phyloP scores from a whole-genome alignment of 1,139 yeast genomes.

The Dujonia santamariae region DNA sequence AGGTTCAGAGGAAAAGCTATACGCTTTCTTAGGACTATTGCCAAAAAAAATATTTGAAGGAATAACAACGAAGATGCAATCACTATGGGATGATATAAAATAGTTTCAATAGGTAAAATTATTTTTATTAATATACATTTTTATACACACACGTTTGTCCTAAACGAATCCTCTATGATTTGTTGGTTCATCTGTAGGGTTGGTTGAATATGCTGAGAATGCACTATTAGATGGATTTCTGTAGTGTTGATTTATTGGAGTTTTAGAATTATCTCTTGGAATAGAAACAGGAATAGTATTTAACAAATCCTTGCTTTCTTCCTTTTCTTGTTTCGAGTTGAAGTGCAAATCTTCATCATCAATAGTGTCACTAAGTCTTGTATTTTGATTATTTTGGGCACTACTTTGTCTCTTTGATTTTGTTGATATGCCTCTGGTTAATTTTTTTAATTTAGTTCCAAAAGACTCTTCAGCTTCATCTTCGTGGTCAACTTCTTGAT shows the following conservation, averaged over 20 bases:
- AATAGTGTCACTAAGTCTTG: conserved; percentile 30
- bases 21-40: background rate
- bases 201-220: conserved; percentile 18
- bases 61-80: conserved; percentile 16
- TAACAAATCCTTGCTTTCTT: conserved; percentile 8
- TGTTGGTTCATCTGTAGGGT: conserved; percentile 27
- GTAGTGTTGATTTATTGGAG: conserved; percentile 21
- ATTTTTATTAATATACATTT: no score
- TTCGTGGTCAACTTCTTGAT: background rate
- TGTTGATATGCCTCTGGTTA: background rate
- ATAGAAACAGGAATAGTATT: conserved; percentile 12
- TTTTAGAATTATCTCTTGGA: conserved; percentile 14
- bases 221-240: conserved; percentile 29
- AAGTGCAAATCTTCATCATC: conserved; percentile 9
- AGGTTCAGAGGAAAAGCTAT: background rate
- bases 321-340: conserved; percentile 12
- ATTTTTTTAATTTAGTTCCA: conserved; percentile 18
- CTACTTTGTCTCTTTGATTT: no score
- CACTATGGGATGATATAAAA: conserved; percentile 17
- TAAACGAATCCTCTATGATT: conserved; percentile 27
- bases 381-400: background rate
- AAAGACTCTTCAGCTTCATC: conserved; percentile 6
- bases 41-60: background rate
- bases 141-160: conserved; percentile 1
- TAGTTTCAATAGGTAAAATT: no score